phyloP scores from a whole-genome alignment of 139 green algal species.

The Ulvella scutata region DNA sequence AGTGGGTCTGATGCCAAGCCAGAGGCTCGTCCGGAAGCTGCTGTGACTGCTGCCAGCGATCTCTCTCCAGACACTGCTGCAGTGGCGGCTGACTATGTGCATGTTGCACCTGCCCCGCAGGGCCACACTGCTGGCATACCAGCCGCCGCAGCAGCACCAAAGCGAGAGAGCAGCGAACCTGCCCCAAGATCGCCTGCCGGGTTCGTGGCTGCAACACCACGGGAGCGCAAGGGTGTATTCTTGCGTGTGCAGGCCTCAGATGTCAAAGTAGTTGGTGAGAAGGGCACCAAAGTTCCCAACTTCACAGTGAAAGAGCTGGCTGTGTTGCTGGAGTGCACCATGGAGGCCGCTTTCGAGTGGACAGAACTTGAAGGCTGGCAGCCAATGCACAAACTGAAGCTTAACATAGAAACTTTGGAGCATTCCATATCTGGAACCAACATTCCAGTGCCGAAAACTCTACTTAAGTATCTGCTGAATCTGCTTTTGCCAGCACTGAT shows the following conservation, averaged over 20 bases:
- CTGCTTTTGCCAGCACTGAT: not conserved
- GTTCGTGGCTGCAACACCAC: not conserved
- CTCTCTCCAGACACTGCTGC: no score
- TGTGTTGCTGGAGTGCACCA: not conserved
- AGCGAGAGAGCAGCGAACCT: not conserved
- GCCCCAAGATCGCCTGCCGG: no score
- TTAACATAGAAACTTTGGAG: not conserved
- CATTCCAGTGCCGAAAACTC: not conserved
- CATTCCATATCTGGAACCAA: not conserved
- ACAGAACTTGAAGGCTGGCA: not conserved
- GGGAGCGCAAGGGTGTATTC: not conserved
- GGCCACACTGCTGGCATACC: no score
- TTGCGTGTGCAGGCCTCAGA: not conserved
- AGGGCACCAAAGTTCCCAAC: conserved; percentile 3
- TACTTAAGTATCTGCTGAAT: not conserved
- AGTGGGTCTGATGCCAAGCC: no score
- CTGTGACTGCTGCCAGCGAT: no score
- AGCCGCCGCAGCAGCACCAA: no score
- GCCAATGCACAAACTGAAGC: not conserved
- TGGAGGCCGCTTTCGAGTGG: not conserved
- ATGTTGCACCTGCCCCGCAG: not conserved
- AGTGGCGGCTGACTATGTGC: not conserved
- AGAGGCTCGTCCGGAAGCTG: no score
- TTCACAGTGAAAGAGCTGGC: not conserved
- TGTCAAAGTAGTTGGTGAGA: not conserved